A percentile compares a stretch with the other conserved stretches of the same genome.
phyloP scores from a whole-genome alignment of 805 yeast genomes.

The Candida golubevii region DNA sequence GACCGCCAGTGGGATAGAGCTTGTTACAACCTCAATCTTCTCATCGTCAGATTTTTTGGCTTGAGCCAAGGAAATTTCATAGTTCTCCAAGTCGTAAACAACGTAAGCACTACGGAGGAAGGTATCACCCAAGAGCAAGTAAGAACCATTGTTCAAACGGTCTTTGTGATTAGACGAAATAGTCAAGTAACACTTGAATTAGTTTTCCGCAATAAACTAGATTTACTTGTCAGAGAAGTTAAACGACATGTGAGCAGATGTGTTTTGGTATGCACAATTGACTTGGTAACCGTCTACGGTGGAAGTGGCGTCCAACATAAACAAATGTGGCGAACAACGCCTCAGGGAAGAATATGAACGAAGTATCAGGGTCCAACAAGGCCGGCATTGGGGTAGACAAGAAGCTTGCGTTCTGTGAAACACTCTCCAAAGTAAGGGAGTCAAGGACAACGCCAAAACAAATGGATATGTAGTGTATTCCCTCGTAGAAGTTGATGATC shows the following conservation, averaged over 20 bases:
- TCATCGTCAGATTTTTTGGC: slow-evolving; percentile 20
- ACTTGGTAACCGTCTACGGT: not conserved
- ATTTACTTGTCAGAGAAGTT: slow-evolving; percentile 2
- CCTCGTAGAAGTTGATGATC: slow-evolving; percentile 40
- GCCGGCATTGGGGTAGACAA: slow-evolving; percentile 6
- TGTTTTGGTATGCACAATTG: not conserved
- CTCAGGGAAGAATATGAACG: slow-evolving; percentile 45
- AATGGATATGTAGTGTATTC: no score
- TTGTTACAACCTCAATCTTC: slow-evolving; percentile 43
- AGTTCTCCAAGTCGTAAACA: slow-evolving; percentile 59
- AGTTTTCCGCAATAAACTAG: slow-evolving; percentile 5
- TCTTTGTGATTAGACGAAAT: not conserved
- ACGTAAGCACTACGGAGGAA: slow-evolving; percentile 59
- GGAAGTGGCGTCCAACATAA: not conserved
- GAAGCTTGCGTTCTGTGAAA: slow-evolving; percentile 6
- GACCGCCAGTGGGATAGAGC: slow-evolving; percentile 47
- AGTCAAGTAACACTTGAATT: slow-evolving; percentile 30
- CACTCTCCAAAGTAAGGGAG: slow-evolving; percentile 24
- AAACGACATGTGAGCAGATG: not conserved
- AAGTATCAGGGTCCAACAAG: slow-evolving; percentile 50
- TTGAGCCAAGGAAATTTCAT: slow-evolving; percentile 52
- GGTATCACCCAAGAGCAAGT: slow-evolving; percentile 55
- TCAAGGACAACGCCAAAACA: slow-evolving; percentile 44
- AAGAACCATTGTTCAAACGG: slow-evolving; percentile 15
- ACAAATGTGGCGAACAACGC: slow-evolving; percentile 19